Evolutionary conservation across 2,329 filamentous ascomycete species (phyloP).

Genomic region (Trichoderma sp.): DNA sequence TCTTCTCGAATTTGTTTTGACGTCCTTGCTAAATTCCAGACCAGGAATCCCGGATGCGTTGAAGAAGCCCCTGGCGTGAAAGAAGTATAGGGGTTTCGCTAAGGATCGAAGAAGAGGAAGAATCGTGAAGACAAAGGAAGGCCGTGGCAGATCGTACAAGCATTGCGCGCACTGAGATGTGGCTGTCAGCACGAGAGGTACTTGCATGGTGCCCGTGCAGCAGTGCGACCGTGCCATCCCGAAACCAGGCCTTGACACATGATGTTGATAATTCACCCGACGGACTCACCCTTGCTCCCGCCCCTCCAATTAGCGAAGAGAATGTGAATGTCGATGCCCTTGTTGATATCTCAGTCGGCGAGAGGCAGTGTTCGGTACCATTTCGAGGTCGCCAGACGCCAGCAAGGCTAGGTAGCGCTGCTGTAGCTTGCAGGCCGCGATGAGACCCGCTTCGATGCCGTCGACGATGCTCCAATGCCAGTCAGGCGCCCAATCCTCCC

Average conservation of each 20-base stretch:
- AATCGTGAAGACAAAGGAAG: neutral
- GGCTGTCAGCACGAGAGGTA: constrained; percentile 8
- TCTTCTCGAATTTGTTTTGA: neutral
- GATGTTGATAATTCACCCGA: constrained; percentile 30
- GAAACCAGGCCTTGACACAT: constrained; percentile 36
- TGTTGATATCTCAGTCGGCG: constrained; percentile 12
- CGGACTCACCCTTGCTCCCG: constrained; percentile 23
- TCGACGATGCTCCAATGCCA: constrained; percentile 23
- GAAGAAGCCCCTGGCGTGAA: neutral
- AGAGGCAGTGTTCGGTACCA: constrained; percentile 1
- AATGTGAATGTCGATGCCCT: constrained; percentile 1
- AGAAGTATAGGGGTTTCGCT: neutral
- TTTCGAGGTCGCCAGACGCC: neutral
- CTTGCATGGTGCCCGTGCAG: constrained; percentile 22
- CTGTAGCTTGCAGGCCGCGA: constrained; percentile 6
- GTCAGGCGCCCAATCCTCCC: constrained; percentile 21
- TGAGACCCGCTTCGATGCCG: constrained; percentile 19
- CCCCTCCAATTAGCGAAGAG: constrained; percentile 26
- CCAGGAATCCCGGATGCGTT: neutral
- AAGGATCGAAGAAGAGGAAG: neutral
- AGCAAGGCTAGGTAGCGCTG: neutral
- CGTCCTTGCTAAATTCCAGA: neutral
- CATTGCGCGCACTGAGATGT: constrained; percentile 5
- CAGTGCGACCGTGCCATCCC: constrained; percentile 40
- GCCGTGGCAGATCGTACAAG: constrained; percentile 8